Base-by-base conservation (phyloP, 352 stramenopile species). In the Achlya hypogyna region DNA sequence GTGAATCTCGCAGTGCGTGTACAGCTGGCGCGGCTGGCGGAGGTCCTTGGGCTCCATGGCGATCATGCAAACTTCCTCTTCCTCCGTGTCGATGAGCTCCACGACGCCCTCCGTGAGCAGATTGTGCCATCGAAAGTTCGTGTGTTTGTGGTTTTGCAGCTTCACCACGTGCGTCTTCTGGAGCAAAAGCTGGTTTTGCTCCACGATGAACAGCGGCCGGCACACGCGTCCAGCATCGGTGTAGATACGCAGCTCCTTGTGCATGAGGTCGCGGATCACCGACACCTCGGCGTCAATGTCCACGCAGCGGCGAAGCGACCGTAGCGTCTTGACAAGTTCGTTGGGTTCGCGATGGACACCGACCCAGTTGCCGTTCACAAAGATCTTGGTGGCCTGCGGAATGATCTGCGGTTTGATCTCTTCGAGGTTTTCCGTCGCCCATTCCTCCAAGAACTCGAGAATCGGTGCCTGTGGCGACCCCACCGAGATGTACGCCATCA, bases 41-140 rank as follows among this genome's bases (percentile, higher is more conserved):
- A 98, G 77, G 51, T 97, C 87, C 74, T 97, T 98, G 0, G 94
- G 92, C 68, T 99, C 95, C 97, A 99, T 99, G 12, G 97, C 97
- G 78, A 99, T 98, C 97, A 99, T 99, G 56, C 94, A 98, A 25
- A 98, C 98, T 83, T 99, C 97, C 74, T 99, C 97, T 85, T 99
- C 97, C 81, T 99, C 96, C 20, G 96, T 98, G 73, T 99, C 97
- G 65, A 99, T 96, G 53, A 98, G 96, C 78, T 99, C 97, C 22
- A 98, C 91, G 1, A 99, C 85, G 69, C 96, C 96, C 68, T 99
- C 87, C 65, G 95, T 96, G 8, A 95, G 74, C 58, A 95, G 51
- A 56, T 93, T 93, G 71, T 93, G 84, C 86, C 86, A 94, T 67
- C 86, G 69, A 72, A 92, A 94, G 71, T 93, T 86, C 35, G 84